Conservation (phyloP, 768 basidiomycete genomes). For the Lyophyllum shimeji region DNA sequence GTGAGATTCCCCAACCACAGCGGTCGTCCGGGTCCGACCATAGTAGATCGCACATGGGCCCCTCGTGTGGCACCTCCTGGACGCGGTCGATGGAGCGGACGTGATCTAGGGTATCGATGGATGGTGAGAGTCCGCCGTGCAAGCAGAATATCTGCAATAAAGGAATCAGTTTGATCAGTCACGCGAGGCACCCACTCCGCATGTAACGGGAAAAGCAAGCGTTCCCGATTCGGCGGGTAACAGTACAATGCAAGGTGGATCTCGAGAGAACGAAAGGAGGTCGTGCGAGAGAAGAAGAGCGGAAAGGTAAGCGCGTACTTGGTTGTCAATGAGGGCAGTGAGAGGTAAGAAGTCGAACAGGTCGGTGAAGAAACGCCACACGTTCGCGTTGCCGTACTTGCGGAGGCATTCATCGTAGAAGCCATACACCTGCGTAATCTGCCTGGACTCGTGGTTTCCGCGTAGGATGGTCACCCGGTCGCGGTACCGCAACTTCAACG, state of each 20-base stretch:
- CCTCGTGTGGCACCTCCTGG: constrained; percentile 99
- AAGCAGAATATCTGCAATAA: constrained; percentile 90
- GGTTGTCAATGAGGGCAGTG: constrained; percentile 97
- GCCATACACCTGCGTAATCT: constrained; percentile 99
- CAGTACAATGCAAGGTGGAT: constrained; percentile 4
- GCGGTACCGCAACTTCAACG: constrained; percentile 95
- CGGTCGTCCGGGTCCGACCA: constrained; percentile 99
- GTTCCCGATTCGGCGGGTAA: constrained; percentile 10
- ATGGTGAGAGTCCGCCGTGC: constrained; percentile 96
- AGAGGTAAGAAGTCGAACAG: constrained; percentile 97
- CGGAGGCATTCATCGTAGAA: constrained; percentile 99
- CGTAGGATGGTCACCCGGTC: constrained; percentile 97
- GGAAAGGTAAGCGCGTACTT: constrained; percentile 60
- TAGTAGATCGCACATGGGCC: constrained; percentile 98
- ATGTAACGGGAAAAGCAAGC: constrained; percentile 5
- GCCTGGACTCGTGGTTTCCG: constrained; percentile 98
- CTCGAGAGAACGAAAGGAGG: constrained; percentile 5
- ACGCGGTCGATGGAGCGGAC: constrained; percentile 98
- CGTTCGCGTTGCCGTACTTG: constrained; percentile 99
- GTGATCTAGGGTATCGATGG: constrained; percentile 99
- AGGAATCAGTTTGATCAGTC: constrained; percentile 19
- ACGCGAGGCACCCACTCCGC: constrained; percentile 13
- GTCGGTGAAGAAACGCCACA: constrained; percentile 99
- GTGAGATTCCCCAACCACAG: constrained; percentile 99
- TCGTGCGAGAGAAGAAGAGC: constrained; percentile 4